phyloP scores from a whole-genome alignment of 179 eudicot species.

The Dionaea muscipula region DNA sequence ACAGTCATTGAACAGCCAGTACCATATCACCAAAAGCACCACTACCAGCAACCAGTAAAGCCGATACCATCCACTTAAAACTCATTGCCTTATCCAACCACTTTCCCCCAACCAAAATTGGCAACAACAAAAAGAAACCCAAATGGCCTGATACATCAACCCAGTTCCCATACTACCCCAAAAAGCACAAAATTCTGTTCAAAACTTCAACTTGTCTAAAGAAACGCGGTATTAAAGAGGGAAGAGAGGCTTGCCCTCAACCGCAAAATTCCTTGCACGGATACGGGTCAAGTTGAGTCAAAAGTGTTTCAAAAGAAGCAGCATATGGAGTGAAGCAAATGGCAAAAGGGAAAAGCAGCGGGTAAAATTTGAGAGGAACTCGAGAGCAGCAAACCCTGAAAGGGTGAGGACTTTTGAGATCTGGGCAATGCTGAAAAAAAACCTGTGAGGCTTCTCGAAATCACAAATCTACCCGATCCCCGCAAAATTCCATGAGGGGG shows the following conservation, averaged over 20 bases:
- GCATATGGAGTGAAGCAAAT: background rate
- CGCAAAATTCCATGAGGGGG: constrained; percentile 6
- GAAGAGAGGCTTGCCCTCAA: background rate
- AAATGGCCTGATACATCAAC: constrained; percentile 14
- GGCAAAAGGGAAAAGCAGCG: background rate
- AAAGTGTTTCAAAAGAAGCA: constrained; percentile 2
- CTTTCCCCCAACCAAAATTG: constrained; percentile 5
- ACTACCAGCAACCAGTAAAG: background rate
- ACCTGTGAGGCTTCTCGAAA: constrained; percentile 6
- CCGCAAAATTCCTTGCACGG: background rate
- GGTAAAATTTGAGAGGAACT: background rate
- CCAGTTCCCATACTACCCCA: background rate
- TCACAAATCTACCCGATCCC: background rate
- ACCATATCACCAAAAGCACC: constrained; percentile 5
- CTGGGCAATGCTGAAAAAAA: constrained; percentile 5
- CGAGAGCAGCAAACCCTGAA: background rate
- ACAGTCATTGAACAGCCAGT: constrained; percentile 4
- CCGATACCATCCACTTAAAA: background rate
- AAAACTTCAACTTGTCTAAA: background rate
- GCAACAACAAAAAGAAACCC: constrained; percentile 17
- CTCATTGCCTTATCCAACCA: constrained; percentile 11
- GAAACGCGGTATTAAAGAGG: background rate
- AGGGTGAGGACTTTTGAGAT: constrained; percentile 10
- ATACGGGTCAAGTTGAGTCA: background rate
- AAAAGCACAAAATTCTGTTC: background rate